A percentile compares a stretch with the other conserved stretches of the same genome.
phyloP scores from a whole-genome alignment of 768 basidiomycete genomes.

The Daedaleopsis sinensis region DNA sequence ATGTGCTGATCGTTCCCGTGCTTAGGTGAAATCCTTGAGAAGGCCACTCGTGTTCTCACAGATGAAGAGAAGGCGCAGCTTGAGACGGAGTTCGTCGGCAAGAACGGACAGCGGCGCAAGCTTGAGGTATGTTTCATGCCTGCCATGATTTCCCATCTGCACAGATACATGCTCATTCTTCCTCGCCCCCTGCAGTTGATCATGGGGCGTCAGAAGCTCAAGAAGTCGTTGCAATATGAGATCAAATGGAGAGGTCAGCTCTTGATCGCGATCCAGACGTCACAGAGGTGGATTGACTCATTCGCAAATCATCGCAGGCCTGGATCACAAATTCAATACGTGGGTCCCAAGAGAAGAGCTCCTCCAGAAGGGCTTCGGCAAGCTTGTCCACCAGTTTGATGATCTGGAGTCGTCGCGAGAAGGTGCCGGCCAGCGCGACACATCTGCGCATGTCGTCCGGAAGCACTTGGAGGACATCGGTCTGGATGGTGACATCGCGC shows the following conservation, averaged over 20 bases:
- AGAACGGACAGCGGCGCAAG: slow-evolving; percentile 88
- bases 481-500: slow-evolving; percentile 95
- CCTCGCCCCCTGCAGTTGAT: slow-evolving; percentile 52
- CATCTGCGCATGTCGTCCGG: slow-evolving; percentile 75
- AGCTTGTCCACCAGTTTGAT: slow-evolving; percentile 92
- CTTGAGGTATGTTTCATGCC: slow-evolving; percentile 64
- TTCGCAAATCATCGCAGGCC: slow-evolving; percentile 32
- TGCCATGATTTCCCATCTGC: background rate
- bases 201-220: slow-evolving; percentile 96
- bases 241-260: slow-evolving; percentile 69
- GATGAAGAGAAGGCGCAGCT: slow-evolving; percentile 78
- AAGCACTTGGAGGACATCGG: slow-evolving; percentile 96
- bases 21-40: slow-evolving; percentile 85
- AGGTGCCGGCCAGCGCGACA: slow-evolving; percentile 91
- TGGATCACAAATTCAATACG: slow-evolving; percentile 87
- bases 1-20: background rate
- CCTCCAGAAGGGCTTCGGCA: slow-evolving; percentile 82
- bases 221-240: slow-evolving; percentile 95
- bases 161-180: slow-evolving; percentile 5
- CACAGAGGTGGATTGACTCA: background rate
- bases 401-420: slow-evolving; percentile 95
- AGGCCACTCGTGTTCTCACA: slow-evolving; percentile 89
- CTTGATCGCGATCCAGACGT: background rate
- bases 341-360: slow-evolving; percentile 92
- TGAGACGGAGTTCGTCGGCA: slow-evolving; percentile 88